These are phyloP conservation scores for Penicillium fuscoglaucum DNA, from an alignment of 2,329 filamentous ascomycete genomes.

Conservation along the genomic window DNA sequence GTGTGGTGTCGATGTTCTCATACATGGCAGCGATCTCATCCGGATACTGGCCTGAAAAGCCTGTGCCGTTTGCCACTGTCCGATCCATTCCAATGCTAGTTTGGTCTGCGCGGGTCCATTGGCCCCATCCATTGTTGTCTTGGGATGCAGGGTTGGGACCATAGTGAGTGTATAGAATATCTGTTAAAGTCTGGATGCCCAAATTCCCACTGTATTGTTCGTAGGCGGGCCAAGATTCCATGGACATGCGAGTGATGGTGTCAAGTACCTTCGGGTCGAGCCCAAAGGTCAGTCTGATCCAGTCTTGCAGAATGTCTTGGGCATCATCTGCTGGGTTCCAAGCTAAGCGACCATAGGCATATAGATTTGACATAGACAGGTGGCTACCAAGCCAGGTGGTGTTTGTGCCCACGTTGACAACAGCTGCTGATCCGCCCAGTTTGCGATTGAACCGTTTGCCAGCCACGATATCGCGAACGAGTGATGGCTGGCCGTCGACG, in stretches of 20 bases:
- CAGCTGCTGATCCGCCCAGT: constrained; percentile 64
- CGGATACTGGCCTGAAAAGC: constrained; percentile 66
- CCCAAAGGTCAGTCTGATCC: constrained; percentile 68
- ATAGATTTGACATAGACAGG: constrained; percentile 69
- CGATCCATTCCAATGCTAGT: constrained; percentile 68
- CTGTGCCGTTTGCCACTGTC: constrained; percentile 67
- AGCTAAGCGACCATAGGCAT: constrained; percentile 66
- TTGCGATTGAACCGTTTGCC: constrained; percentile 60
- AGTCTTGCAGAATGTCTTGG: constrained; percentile 59
- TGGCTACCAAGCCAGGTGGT: constrained; percentile 69
- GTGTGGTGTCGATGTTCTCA: constrained; percentile 63
- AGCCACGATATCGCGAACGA: constrained; percentile 61
- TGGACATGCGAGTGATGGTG: constrained; percentile 62
- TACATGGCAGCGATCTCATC: constrained; percentile 58
- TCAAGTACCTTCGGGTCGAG: constrained; percentile 56
- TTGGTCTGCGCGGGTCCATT: constrained; percentile 68
- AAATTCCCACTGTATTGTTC: constrained; percentile 71
- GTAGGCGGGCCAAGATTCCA: constrained; percentile 70
- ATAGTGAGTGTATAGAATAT: constrained; percentile 67
- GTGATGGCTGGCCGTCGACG: constrained; percentile 57
- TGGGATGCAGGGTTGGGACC: constrained; percentile 67
- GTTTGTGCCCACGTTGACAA: constrained; percentile 67
- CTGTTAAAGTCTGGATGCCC: constrained; percentile 67
- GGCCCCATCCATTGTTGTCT: constrained; percentile 68
- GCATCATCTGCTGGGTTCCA: constrained; percentile 60